These are phyloP conservation scores for Erigeron canadensis DNA, from an alignment of 129 eudicot genomes.

Conservation along the genomic window DNA sequence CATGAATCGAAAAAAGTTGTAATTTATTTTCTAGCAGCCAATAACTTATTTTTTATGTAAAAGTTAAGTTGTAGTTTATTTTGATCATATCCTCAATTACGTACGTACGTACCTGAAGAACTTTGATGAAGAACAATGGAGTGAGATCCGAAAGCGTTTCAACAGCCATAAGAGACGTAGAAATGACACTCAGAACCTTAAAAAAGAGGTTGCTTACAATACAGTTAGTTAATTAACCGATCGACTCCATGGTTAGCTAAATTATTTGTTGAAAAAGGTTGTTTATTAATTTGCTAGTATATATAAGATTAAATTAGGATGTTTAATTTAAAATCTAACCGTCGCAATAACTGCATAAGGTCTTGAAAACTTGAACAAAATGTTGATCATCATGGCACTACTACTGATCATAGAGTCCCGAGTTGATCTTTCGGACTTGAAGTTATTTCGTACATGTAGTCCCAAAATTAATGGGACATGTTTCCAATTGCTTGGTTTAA, in stretches of 20 bases:
- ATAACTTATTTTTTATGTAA: no score
- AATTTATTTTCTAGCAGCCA: no score
- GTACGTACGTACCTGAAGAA: conserved; percentile 37
- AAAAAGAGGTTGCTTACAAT: no score
- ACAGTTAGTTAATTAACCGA: no score
- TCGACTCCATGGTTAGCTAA: no score
- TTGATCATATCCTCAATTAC: no score
- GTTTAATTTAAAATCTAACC: conserved; percentile 19
- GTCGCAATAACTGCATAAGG: conserved; percentile 37
- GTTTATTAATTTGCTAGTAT: not conserved
- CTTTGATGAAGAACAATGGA: conserved; percentile 23
- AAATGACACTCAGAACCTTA: conserved; percentile 33
- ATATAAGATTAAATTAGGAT: not conserved
- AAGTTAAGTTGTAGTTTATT: no score
- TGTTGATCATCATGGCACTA: conserved; percentile 12
- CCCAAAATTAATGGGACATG: not conserved
- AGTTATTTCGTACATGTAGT: not conserved
- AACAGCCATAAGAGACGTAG: conserved; percentile 36
- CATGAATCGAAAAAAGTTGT: no score
- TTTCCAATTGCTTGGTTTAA: not conserved
- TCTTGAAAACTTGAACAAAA: conserved; percentile 36
- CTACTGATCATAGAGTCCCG: not conserved
- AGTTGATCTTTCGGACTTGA: not conserved
- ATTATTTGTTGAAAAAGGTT: no score
- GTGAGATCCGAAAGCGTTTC: conserved; percentile 33